Base-by-base conservation (phyloP, 345 rosid genomes). In the Cardamine chenopodiifolia region DNA sequence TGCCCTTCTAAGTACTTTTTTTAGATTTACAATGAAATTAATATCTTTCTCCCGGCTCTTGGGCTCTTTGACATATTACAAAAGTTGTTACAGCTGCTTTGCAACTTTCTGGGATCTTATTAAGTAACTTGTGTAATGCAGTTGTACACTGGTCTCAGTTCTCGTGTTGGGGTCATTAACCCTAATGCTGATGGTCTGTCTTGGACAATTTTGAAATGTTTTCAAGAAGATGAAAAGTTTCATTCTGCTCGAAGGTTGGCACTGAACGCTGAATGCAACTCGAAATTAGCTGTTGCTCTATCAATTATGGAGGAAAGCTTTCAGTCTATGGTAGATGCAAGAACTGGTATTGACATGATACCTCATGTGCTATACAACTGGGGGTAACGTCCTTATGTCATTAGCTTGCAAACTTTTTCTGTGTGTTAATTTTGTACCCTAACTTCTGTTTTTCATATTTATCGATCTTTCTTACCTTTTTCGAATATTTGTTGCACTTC, bases 301-400 rank as follows among this genome's bases (percentile, higher is more conserved):
- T 85, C 97, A 42, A 85, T 94, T 44, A 86, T 94, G 96, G 98
- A 94, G 84, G 97, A 91, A 79, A 87, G 95, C 81, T 94, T 94
- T 86, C 89, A 81, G 78, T 82, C 98, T 49, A 94, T 94, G 98
- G 80, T 94, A 65, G 98, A 94, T 84, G 82, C 93, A 58, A 88
- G 94, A 82, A 94, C 98, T 7, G 98, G 98, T 77, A 79, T 94
- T 67, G 86, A 89, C 79, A 91, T 94, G 98, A 83, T 91, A 83
- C 95, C 98, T 57, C 97, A 91, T 68, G 86, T 86, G 81, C 68
- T 94, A 35, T 94, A 89, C 80, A 91, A 88, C 78, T 87, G 97
- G 97, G 87, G 94, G 98, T 91, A 77, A 83, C 44, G 39, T 66
- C 58, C 48, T 65, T 37, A 0, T 37, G 8, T 57, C 48, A 57